Percentiles rank a stretch among this genome's conserved stretches.
phyloP scores from a whole-genome alignment of 352 stramenopile genomes.

The Globisporangium paroecandrum region DNA sequence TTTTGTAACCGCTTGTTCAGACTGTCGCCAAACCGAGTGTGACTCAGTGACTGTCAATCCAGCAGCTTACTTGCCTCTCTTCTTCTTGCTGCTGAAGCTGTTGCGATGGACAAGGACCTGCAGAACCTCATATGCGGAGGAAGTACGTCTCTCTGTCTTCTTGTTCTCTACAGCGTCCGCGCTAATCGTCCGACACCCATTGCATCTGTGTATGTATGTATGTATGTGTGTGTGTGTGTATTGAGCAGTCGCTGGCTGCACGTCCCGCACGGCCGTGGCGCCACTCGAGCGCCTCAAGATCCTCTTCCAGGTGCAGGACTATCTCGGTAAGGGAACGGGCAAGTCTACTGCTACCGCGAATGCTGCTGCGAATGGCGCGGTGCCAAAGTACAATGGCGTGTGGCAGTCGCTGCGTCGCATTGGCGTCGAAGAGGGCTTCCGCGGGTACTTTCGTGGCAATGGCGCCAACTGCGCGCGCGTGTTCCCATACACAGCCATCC shows the following conservation, averaged over 20 bases:
- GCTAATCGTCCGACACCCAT: background rate
- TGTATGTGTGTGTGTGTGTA: background rate
- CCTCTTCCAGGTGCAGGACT: slow-evolving; percentile 75
- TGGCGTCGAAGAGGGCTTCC: slow-evolving; percentile 50
- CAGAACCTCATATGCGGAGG: slow-evolving; percentile 74
- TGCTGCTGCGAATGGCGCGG: background rate
- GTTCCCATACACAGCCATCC: slow-evolving; percentile 76
- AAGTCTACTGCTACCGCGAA: slow-evolving; percentile 16
- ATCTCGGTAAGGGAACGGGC: slow-evolving; percentile 26
- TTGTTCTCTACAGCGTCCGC: background rate
- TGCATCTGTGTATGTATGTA: background rate
- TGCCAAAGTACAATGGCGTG: slow-evolving; percentile 55
- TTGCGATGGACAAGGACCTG: slow-evolving; percentile 36
- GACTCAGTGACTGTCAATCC: background rate
- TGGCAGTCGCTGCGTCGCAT: slow-evolving; percentile 60
- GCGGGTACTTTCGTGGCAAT: slow-evolving; percentile 76
- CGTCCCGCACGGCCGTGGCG: slow-evolving; percentile 64
- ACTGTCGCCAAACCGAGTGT: too few species aligned
- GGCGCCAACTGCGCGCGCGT: slow-evolving; percentile 77
- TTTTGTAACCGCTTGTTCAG: too few species aligned
- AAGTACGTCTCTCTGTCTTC: slow-evolving; percentile 34
- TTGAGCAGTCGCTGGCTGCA: slow-evolving; percentile 57
- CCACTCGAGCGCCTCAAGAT: slow-evolving; percentile 81
- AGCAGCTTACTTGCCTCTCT: background rate
- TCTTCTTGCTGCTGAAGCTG: background rate